These are phyloP conservation scores for Ceratobasidium sp. DNA, from an alignment of 1,284 basidiomycete genomes.

Conservation along the genomic window DNA sequence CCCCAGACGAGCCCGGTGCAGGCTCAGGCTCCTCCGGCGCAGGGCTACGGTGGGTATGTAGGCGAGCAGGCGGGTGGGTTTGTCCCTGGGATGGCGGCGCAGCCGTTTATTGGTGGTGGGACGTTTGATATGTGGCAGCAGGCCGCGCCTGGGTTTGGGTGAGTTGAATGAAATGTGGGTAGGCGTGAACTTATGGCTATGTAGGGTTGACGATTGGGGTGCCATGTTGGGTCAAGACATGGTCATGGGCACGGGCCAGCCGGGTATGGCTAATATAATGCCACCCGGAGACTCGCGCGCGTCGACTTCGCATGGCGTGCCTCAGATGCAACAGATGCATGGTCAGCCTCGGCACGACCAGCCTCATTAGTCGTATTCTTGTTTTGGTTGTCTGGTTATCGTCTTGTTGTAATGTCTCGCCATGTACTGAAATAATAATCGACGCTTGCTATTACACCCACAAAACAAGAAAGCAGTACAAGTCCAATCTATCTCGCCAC, in stretches of 20 bases:
- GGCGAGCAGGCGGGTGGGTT: constrained; percentile 20
- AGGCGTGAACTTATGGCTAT: background rate
- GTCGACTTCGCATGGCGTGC: constrained; percentile 13
- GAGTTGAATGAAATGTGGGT: constrained; percentile 20
- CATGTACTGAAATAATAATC: constrained; percentile 18
- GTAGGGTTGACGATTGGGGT: constrained; percentile 44
- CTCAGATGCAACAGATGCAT: constrained; percentile 9
- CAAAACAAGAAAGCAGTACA: background rate
- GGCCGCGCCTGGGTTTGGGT: constrained; percentile 43
- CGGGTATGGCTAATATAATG: background rate
- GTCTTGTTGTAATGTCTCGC: background rate
- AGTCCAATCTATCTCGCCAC: constrained; percentile 8
- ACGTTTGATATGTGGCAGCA: constrained; percentile 42
- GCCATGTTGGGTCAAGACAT: constrained; percentile 31
- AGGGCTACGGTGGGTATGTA: constrained; percentile 10
- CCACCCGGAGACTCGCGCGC: constrained; percentile 1
- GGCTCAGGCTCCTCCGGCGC: background rate
- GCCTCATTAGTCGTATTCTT: background rate
- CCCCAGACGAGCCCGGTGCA: background rate
- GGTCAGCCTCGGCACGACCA: constrained; percentile 11
- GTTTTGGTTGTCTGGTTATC: background rate
- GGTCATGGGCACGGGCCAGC: background rate
- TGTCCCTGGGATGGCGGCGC: constrained; percentile 21
- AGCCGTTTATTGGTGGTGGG: constrained; percentile 37
- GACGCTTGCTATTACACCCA: background rate